Conservation (phyloP, 495 filamentous ascomycete species). For the Aspergillus leporis region DNA sequence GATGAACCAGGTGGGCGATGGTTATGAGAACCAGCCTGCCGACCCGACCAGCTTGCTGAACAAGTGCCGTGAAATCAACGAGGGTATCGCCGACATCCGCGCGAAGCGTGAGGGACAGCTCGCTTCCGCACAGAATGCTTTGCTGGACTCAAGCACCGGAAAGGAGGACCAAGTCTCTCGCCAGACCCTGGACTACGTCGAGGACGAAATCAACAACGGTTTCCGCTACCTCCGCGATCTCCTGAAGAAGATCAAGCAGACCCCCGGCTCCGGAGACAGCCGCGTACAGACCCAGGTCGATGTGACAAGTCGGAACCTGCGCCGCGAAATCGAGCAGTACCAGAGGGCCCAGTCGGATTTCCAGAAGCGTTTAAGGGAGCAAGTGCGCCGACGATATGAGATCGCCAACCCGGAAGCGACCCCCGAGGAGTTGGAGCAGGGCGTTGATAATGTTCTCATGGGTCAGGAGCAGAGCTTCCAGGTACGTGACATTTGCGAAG, state of each 20-base stretch:
- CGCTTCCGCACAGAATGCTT: slow-evolving; percentile 39
- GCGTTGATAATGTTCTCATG: slow-evolving; percentile 66
- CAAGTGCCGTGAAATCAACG: slow-evolving; percentile 76
- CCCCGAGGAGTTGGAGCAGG: slow-evolving; percentile 76
- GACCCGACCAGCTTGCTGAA: slow-evolving; percentile 77
- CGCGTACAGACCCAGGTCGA: slow-evolving; percentile 77
- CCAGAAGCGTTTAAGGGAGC: slow-evolving; percentile 72
- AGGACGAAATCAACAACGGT: slow-evolving; percentile 76
- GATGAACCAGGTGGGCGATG: slow-evolving; percentile 57
- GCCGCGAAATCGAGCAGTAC: slow-evolving; percentile 76
- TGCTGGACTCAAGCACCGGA: slow-evolving; percentile 45
- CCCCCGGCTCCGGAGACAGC: slow-evolving; percentile 67
- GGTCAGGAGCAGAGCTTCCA: slow-evolving; percentile 75
- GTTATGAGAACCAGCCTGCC: slow-evolving; percentile 37
- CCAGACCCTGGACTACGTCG: slow-evolving; percentile 61
- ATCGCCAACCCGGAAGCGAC: slow-evolving; percentile 85
- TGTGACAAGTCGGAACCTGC: slow-evolving; percentile 73
- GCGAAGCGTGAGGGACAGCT: slow-evolving; percentile 43
- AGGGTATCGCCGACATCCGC: slow-evolving; percentile 56
- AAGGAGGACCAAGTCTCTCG: slow-evolving; percentile 46
- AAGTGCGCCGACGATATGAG: slow-evolving; percentile 83
- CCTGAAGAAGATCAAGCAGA: slow-evolving; percentile 76
- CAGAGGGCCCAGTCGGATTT: slow-evolving; percentile 75
- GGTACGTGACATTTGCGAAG: slow-evolving; percentile 28
- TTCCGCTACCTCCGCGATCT: slow-evolving; percentile 75